Conservation (phyloP, 176 grass and related monocot genomes). For the Paspalum vaginatum region DNA sequence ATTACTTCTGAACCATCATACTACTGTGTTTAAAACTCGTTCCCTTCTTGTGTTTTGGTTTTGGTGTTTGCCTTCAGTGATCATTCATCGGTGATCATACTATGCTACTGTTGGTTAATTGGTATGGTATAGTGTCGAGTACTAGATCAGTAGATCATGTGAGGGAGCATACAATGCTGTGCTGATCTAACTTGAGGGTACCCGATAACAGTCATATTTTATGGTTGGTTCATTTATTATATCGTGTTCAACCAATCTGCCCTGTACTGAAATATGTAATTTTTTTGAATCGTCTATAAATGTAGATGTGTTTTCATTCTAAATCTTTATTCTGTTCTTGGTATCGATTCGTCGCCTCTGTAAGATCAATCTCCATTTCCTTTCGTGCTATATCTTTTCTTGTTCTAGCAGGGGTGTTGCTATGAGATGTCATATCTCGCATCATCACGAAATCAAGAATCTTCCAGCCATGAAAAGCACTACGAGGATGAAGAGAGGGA, state of each 20-base stretch:
- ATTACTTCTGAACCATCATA: background rate
- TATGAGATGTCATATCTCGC: constrained; percentile 41
- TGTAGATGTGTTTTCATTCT: background rate
- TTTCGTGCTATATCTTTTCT: constrained; percentile 3
- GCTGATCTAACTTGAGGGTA: constrained; percentile 20
- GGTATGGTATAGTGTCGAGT: background rate
- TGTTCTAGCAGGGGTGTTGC: constrained; percentile 12
- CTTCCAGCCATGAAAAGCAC: constrained; percentile 55
- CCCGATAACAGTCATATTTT: constrained; percentile 40
- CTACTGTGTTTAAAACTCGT: background rate
- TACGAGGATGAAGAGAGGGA: constrained; percentile 15
- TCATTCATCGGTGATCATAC: background rate
- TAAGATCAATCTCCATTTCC: background rate
- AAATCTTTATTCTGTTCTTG: background rate
- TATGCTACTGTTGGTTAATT: constrained; percentile 19
- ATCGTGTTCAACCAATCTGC: background rate
- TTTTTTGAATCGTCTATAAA: background rate
- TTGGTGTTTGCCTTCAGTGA: background rate
- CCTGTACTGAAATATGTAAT: background rate
- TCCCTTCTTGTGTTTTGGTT: background rate
- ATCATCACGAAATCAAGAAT: constrained; percentile 39
- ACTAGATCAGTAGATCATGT: background rate
- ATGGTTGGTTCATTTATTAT: constrained; percentile 17
- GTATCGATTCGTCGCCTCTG: background rate
- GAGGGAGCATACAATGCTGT: constrained; percentile 32